Evolutionary conservation across 805 yeast genomes (phyloP), one percentile per base, ranked within the genome.

Genomic region (Lachancea fermentati): DNA sequence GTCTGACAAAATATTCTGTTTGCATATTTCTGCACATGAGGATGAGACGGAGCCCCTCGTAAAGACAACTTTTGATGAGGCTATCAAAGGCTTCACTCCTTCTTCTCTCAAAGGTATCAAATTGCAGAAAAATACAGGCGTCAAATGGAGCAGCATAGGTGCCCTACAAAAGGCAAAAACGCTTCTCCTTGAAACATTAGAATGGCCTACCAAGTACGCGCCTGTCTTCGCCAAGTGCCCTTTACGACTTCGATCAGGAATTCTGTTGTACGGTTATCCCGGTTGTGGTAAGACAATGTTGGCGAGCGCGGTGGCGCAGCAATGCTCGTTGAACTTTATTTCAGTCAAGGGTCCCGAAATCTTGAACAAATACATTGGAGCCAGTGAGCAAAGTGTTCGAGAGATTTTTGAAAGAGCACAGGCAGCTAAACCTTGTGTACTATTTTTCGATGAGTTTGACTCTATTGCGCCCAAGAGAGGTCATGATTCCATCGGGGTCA

Each of bases 391-490:
- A 59, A 80, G 89, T 34, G 91, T 93, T 2, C 72, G 98, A 44
- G 97, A 91, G 44, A 68, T 93, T 34, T 93, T 93, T 60, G 96
- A 89, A 48, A 72, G 95, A 24, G 98, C 97, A 1, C 93, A 84
- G 57, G 83, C 95, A 17, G 96, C 96, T 2, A 87, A 85, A 54
- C 97, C 97, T 0, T 91, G 97, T 54, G 79, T 91, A 22, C 65
- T 91, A 39, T 89, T 91, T 58, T 89, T 91, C 62, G 97, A 91
- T 63, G 97, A 91, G 57, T 89, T 91, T 60, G 97, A 91, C 52
- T 88, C 97, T 0, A 87, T 93, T 55, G 97, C 97, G 0, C 97
- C 97, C 1, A 89, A 89, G 59, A 81, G 97, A 72, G 97, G 97
- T 2, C 97, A 89, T 55, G 98, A 91, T 58, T 85, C 95, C 1